These are phyloP conservation scores for Shiraia bambusicola DNA, from an alignment of 2,329 filamentous ascomycete genomes.

Conservation along the genomic window DNA sequence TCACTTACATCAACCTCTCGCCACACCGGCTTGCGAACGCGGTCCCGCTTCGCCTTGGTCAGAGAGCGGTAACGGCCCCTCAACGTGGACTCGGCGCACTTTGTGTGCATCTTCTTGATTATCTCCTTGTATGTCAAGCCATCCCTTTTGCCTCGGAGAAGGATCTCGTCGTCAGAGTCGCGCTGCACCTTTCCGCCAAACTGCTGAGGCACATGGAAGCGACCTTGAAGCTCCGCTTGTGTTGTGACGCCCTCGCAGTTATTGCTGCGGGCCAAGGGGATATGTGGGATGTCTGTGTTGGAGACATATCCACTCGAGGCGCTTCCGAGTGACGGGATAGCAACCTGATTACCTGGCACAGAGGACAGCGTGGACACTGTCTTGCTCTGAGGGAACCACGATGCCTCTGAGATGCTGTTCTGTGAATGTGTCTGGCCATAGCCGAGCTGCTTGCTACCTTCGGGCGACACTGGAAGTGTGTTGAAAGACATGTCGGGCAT, in stretches of 20 bases:
- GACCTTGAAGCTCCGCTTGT: slow-evolving; percentile 2
- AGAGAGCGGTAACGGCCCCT: slow-evolving; percentile 67
- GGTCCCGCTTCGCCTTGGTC: slow-evolving; percentile 62
- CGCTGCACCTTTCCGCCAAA: slow-evolving; percentile 11
- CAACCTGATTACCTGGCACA: background rate
- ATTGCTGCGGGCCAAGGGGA: background rate
- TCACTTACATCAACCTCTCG: slow-evolving; percentile 62
- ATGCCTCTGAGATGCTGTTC: too few relatives aligned
- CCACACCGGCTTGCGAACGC: slow-evolving; percentile 69
- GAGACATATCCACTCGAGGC: too few relatives aligned
- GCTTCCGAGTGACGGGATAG: too few relatives aligned
- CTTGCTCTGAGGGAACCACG: too few relatives aligned
- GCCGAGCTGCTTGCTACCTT: too few relatives aligned
- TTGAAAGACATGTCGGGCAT: too few relatives aligned
- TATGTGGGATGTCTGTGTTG: background rate
- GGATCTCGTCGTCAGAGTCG: slow-evolving; percentile 32
- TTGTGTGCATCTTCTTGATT: slow-evolving; percentile 55
- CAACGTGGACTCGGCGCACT: slow-evolving; percentile 70
- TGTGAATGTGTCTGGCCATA: too few relatives aligned
- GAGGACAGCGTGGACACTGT: background rate
- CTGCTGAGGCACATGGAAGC: slow-evolving; percentile 2
- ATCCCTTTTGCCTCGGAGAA: slow-evolving; percentile 56
- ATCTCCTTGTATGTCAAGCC: slow-evolving; percentile 69
- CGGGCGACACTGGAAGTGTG: too few relatives aligned
- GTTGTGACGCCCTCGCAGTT: background rate